These are phyloP conservation scores for Ustilago bromivora DNA, from an alignment of 1,284 basidiomycete species.

Conservation along the genomic window DNA sequence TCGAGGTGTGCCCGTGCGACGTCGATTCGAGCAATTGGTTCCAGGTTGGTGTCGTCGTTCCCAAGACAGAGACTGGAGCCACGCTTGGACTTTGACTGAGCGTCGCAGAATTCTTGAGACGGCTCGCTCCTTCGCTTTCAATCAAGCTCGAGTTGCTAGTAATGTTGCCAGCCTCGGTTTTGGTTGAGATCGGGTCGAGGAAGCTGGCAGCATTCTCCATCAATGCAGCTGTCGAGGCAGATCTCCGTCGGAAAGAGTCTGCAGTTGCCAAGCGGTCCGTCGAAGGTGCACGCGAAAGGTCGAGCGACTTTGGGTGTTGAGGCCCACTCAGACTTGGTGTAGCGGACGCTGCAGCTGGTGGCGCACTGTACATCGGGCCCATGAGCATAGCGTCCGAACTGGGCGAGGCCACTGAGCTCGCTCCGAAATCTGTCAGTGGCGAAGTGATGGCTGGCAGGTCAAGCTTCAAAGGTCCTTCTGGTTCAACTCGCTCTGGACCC, in stretches of 20 bases:
- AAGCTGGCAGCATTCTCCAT: constrained; percentile 41
- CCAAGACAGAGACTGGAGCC: not conserved
- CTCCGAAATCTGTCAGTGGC: constrained; percentile 16
- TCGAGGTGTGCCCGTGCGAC: constrained; percentile 30
- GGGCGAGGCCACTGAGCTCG: constrained; percentile 3
- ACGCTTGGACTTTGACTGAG: constrained; percentile 17
- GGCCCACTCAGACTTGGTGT: constrained; percentile 1
- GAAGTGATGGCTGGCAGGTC: constrained; percentile 22
- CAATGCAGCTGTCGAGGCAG: constrained; percentile 47
- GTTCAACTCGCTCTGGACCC: constrained; percentile 36
- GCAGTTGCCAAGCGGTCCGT: not conserved
- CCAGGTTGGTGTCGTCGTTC: not conserved
- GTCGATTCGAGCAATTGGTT: not conserved
- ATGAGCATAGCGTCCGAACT: constrained; percentile 2
- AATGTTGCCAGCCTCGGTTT: not conserved
- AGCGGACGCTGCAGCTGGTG: not conserved
- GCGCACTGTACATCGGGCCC: constrained; percentile 7
- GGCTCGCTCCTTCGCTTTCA: not conserved
- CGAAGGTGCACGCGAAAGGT: constrained; percentile 18
- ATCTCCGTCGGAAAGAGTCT: constrained; percentile 42
- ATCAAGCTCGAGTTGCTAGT: constrained; percentile 11
- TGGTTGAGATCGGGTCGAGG: constrained; percentile 17
- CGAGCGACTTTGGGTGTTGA: constrained; percentile 21
- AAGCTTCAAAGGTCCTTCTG: constrained; percentile 23
- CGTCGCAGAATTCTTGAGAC: not conserved